A percentile compares a stretch with the other conserved stretches of the same genome.
These are phyloP conservation scores for Suhomyces bribrorum DNA, from an alignment of 1,139 yeast species.

Conservation along the genomic window DNA sequence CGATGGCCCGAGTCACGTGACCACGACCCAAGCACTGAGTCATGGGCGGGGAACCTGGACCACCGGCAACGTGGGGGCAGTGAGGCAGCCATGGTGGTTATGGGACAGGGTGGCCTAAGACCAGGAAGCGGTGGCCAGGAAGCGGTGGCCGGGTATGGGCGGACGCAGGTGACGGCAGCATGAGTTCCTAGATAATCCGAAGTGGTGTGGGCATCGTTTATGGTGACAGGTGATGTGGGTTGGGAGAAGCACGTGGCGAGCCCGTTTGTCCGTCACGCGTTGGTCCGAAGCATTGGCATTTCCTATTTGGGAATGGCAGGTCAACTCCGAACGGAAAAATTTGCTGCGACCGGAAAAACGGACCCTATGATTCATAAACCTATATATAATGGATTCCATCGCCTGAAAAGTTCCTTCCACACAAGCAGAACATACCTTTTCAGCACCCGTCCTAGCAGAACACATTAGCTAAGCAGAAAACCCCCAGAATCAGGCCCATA, in stretches of 20 bases:
- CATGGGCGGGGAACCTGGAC: slow-evolving; percentile 5
- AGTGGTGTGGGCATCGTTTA: too few species aligned
- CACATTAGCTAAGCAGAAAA: too few species aligned
- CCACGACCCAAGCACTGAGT: slow-evolving; percentile 1
- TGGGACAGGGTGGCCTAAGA: too few species aligned
- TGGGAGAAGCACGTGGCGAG: too few species aligned
- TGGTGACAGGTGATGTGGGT: neutral
- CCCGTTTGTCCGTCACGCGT: neutral
- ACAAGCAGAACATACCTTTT: neutral
- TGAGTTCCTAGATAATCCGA: too few species aligned
- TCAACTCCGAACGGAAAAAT: slow-evolving; percentile 16
- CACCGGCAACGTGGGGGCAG: too few species aligned
- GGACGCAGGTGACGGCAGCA: too few species aligned
- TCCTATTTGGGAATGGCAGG: slow-evolving; percentile 5
- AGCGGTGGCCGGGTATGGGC: too few species aligned
- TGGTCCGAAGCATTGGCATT: slow-evolving; percentile 6
- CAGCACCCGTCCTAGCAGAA: too few species aligned
- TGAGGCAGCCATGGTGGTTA: too few species aligned
- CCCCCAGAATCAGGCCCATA: too few species aligned
- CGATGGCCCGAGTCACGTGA: neutral
- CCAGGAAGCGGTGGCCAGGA: too few species aligned
- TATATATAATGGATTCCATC: neutral
- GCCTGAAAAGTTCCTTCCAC: neutral
- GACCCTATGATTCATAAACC: neutral
- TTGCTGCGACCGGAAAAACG: slow-evolving; percentile 5